These are phyloP conservation scores for Basipetospora chlamydospora DNA, from an alignment of 2,329 filamentous ascomycete genomes.

Conservation along the genomic window DNA sequence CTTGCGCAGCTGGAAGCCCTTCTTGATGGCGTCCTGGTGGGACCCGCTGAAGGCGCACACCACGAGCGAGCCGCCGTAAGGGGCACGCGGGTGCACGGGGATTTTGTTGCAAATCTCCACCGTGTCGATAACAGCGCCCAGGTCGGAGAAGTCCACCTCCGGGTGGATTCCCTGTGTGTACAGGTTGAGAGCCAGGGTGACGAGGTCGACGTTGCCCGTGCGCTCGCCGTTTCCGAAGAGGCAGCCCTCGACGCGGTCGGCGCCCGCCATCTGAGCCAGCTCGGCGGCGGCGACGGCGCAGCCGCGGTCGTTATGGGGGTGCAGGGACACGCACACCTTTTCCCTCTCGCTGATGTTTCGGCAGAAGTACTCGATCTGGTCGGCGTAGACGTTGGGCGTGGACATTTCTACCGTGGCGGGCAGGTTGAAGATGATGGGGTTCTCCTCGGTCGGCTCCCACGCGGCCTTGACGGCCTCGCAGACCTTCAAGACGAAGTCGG, in stretches of 20 bases:
- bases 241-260: constrained; percentile 77
- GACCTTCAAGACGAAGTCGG: constrained; percentile 68
- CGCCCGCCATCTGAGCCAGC: constrained; percentile 77
- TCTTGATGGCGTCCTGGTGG: constrained; percentile 59
- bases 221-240: constrained; percentile 58
- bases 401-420: constrained; percentile 92
- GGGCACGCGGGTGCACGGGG: constrained; percentile 65
- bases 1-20: constrained; percentile 44
- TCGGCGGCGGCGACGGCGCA: constrained; percentile 62
- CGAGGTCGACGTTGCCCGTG: constrained; percentile 4
- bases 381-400: constrained; percentile 89
- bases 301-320: constrained; percentile 83
- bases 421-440: constrained; percentile 89
- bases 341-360: constrained; percentile 69
- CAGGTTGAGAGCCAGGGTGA: constrained; percentile 4
- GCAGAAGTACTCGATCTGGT: constrained; percentile 95
- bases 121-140: constrained; percentile 27
- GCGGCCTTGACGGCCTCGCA: constrained; percentile 90
- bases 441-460: constrained; percentile 64
- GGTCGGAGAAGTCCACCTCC: constrained; percentile 50
- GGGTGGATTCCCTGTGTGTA: constrained; percentile 71
- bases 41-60: constrained; percentile 74
- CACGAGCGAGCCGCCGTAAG: constrained; percentile 70
- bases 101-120: constrained; percentile 83
- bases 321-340: constrained; percentile 75